Conservation (phyloP, 495 filamentous ascomycete genomes). For the Aspergillus sparsus region DNA sequence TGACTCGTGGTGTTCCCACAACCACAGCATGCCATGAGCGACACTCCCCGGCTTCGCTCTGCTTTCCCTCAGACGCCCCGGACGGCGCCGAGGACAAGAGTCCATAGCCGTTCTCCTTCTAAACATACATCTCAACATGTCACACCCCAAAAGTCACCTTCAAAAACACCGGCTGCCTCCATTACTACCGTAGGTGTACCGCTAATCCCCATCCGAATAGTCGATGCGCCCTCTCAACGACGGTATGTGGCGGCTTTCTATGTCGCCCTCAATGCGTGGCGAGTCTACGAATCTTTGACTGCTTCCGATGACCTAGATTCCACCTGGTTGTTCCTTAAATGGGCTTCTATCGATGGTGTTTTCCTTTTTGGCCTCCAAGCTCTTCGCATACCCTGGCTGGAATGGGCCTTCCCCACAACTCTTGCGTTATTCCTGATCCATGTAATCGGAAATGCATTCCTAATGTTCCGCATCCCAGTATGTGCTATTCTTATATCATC, state of each 20-base stretch:
- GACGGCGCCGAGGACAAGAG: constrained; percentile 39
- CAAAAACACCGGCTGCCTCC: constrained; percentile 25
- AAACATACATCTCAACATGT: constrained; percentile 32
- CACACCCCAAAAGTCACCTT: constrained; percentile 29
- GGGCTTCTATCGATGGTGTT: constrained; percentile 76
- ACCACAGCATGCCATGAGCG: constrained; percentile 68
- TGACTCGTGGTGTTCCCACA: constrained; percentile 22
- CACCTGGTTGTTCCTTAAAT: constrained; percentile 89
- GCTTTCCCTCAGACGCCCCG: constrained; percentile 68
- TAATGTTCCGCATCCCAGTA: constrained; percentile 91
- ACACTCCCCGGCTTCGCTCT: constrained; percentile 71
- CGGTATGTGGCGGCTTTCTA: constrained; percentile 82
- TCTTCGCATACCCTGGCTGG: constrained; percentile 91
- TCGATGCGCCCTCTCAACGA: constrained; percentile 88
- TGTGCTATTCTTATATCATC: constrained; percentile 33
- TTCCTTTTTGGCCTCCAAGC: constrained; percentile 84
- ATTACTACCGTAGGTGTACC: constrained; percentile 47
- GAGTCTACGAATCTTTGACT: constrained; percentile 80
- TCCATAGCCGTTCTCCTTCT: constrained; percentile 36
- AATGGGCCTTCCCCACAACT: constrained; percentile 76
- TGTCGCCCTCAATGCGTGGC: constrained; percentile 69
- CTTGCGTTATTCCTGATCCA: constrained; percentile 66
- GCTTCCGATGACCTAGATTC: constrained; percentile 76
- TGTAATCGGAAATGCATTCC: constrained; percentile 69
- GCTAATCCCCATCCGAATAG: constrained; percentile 68